Evolutionary conservation across 2,329 filamentous ascomycete species (phyloP).

Genomic region (Sporothrix schenckii): DNA sequence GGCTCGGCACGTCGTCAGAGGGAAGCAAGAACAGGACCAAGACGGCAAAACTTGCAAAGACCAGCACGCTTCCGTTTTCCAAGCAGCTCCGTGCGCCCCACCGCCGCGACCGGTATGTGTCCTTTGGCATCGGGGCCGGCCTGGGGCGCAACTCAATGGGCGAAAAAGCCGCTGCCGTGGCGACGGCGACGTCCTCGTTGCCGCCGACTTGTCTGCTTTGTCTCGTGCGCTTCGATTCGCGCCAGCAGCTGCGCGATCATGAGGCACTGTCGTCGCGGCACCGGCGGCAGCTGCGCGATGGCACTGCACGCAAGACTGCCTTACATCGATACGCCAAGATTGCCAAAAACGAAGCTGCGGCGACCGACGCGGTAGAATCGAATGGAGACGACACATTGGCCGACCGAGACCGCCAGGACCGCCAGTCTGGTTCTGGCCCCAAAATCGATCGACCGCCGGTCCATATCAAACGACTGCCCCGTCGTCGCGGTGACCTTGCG

Average conservation of each 20-base stretch:
- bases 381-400: not conserved
- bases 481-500: conserved; percentile 41
- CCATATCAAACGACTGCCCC: conserved; percentile 38
- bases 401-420: conserved; percentile 38
- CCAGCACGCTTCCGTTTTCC: not conserved
- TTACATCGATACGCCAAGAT: conserved; percentile 32
- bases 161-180: not conserved
- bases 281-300: conserved; percentile 35
- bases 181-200: not conserved
- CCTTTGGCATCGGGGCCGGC: conserved; percentile 58
- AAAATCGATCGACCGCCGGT: conserved; percentile 22
- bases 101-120: conserved; percentile 50
- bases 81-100: conserved; percentile 39
- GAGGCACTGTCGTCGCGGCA: conserved; percentile 39
- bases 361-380: not conserved
- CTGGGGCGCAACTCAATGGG: conserved; percentile 31
- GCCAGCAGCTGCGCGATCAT: conserved; percentile 42
- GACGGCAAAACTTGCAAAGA: not conserved
- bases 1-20: not conserved
- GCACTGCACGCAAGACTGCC: conserved; percentile 24
- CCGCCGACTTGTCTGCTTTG: conserved; percentile 58
- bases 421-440: conserved; percentile 17
- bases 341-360: not conserved
- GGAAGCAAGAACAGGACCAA: not conserved
- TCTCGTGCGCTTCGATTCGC: conserved; percentile 58